These are phyloP conservation scores for Aspergillus novoparasiticus DNA, from an alignment of 2,329 filamentous ascomycete genomes.

Conservation along the genomic window DNA sequence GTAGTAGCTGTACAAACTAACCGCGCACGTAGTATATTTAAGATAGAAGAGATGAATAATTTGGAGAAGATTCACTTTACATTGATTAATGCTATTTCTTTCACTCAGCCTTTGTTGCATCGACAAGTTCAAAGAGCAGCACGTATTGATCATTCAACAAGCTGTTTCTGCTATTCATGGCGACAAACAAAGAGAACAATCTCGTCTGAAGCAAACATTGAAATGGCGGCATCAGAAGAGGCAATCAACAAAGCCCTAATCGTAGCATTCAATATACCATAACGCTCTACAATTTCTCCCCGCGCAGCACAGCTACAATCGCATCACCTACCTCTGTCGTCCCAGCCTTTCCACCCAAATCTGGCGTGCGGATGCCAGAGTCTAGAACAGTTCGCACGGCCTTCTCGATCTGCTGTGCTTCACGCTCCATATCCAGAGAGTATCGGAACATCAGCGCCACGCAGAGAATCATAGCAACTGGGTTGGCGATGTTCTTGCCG, in stretches of 20 bases:
- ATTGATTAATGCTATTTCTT: not conserved
- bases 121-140: not conserved
- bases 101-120: not conserved
- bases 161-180: not conserved
- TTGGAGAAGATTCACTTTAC: not conserved
- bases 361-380: constrained; percentile 72
- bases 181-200: not conserved
- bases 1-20: not conserved
- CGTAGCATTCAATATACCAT: not conserved
- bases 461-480: constrained; percentile 84
- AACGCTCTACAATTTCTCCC: constrained; percentile 25
- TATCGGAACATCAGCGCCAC: constrained; percentile 93
- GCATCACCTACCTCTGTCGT: constrained; percentile 78
- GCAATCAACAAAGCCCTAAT: not conserved
- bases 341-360: constrained; percentile 72
- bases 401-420: constrained; percentile 75
- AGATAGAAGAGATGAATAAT: not conserved
- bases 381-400: constrained; percentile 79
- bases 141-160: not conserved
- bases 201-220: not conserved
- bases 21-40: not conserved
- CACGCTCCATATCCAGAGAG: constrained; percentile 73
- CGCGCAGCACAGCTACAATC: constrained; percentile 68
- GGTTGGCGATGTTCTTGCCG: constrained; percentile 83
- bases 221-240: not conserved